Evolutionary conservation across 345 rosid genomes (phyloP), one percentile per base, ranked within the genome.

Genomic region (Schrenkiella parvula): DNA sequence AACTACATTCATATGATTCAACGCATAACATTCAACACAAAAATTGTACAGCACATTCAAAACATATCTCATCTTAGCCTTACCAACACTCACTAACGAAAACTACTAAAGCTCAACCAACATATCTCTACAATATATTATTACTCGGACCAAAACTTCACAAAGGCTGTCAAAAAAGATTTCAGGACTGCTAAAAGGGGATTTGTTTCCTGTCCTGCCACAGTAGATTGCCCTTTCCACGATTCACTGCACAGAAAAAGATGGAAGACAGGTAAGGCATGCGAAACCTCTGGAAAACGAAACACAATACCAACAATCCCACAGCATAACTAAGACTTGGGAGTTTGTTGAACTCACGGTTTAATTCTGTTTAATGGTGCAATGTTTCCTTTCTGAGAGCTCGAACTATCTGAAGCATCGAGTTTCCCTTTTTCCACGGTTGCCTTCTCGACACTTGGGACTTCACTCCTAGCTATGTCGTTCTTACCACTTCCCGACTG

Each of bases 101-200:
- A 67, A 59, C 68, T 35, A 68, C 34, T 19, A 57, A 43, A 68
- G 68, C 43, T 39, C 47, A 65, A 10, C 21, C 37, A 43, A 11
- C 18, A 34, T 47, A 46, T 25, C 69, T 74, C 78, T 63, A 43
- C 48, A 34, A 23, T 53, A 38, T 28, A 39, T 79, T 25, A 52
- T 84, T 75, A 95, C 61, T 87, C 86, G 0, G 91, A 83, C 96
- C 93, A 95, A 77, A 95, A 88, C 75, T 87, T 95, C 64, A 86
- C 28, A 19, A 89, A 84, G 19, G 96, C 85, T 22, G 78, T 46
- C 8, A 95, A 4, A 22, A 91, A 76, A 5, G 86, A 81, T 77
- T 83, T 87, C 56, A 91, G 79, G 66, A 80, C 62, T 17, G 78
- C 83, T 78, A 65, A 56, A 31, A 95, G 61, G 18, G 90, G 88